Conservation (phyloP, 345 rosid species). For the rapeseed (Brassica napus) region DNA sequence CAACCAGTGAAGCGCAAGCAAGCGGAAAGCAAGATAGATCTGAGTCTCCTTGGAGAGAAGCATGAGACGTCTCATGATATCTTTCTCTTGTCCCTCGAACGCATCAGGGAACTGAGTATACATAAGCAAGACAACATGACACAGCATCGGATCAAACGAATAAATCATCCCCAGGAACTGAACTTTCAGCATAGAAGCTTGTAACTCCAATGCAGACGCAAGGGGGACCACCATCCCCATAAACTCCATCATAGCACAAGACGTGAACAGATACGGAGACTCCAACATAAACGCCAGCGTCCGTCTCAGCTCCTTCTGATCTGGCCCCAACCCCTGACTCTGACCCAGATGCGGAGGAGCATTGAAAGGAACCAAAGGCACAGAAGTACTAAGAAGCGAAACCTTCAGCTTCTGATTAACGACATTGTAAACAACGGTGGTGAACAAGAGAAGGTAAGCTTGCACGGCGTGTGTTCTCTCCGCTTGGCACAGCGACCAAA, state of each 20-base stretch:
- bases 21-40: slow-evolving; percentile 64
- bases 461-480: slow-evolving; percentile 94
- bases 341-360: slow-evolving; percentile 46
- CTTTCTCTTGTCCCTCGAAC: slow-evolving; percentile 77
- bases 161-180: slow-evolving; percentile 87
- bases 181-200: slow-evolving; percentile 86
- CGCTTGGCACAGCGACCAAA: slow-evolving; percentile 87
- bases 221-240: slow-evolving; percentile 78
- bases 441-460: slow-evolving; percentile 71
- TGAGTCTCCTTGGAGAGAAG: slow-evolving; percentile 71
- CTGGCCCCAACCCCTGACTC: slow-evolving; percentile 50
- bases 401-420: slow-evolving; percentile 56
- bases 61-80: slow-evolving; percentile 65
- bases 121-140: slow-evolving; percentile 73
- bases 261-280: slow-evolving; percentile 73
- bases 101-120: slow-evolving; percentile 63
- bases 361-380: slow-evolving; percentile 79
- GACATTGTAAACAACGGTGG: slow-evolving; percentile 57
- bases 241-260: slow-evolving; percentile 83
- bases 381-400: slow-evolving; percentile 70
- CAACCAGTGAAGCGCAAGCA: slow-evolving; percentile 87
- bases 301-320: slow-evolving; percentile 85
- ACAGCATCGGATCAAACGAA: slow-evolving; percentile 75
- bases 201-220: slow-evolving; percentile 76
- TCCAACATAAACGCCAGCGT: slow-evolving; percentile 89